These are phyloP conservation scores for Triadica sebifera DNA, from an alignment of 345 rosid species.

Conservation along the genomic window DNA sequence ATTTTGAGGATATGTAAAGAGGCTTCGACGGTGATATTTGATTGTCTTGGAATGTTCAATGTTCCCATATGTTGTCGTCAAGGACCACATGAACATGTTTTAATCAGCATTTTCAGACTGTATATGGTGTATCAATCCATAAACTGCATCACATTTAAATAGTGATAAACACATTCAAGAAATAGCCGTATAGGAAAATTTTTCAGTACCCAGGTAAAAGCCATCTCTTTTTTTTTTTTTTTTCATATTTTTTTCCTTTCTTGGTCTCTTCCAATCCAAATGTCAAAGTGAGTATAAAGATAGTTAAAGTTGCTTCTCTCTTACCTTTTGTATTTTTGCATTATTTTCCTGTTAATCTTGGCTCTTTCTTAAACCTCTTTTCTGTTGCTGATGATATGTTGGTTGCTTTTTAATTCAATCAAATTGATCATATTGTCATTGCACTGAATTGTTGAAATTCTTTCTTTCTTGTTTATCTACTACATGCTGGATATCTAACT, in stretches of 20 bases:
- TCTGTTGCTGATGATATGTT: neutral
- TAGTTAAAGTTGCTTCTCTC: slow-evolving; percentile 1
- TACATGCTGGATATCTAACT: neutral
- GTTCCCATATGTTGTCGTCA: neutral
- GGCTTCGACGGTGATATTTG: neutral
- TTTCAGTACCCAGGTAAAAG: neutral
- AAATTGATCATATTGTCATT: neutral
- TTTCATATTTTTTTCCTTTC: neutral
- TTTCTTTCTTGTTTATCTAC: neutral
- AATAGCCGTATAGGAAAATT: neutral
- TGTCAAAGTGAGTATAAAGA: neutral
- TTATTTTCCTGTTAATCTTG: neutral
- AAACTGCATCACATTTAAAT: no score
- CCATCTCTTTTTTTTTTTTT: neutral
- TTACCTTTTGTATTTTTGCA: neutral
- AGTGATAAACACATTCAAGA: no score
- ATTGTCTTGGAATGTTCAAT: neutral
- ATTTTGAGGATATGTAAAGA: slow-evolving; percentile 1
- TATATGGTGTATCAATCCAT: neutral
- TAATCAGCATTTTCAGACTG: neutral
- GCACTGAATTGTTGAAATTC: neutral
- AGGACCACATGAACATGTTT: slow-evolving; percentile 13
- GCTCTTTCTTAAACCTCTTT: no score
- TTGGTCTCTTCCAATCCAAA: neutral
- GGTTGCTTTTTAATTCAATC: neutral